Evolutionary conservation across 2,329 filamentous ascomycete genomes (phyloP).

Genomic region (Beauveria sp.): DNA sequence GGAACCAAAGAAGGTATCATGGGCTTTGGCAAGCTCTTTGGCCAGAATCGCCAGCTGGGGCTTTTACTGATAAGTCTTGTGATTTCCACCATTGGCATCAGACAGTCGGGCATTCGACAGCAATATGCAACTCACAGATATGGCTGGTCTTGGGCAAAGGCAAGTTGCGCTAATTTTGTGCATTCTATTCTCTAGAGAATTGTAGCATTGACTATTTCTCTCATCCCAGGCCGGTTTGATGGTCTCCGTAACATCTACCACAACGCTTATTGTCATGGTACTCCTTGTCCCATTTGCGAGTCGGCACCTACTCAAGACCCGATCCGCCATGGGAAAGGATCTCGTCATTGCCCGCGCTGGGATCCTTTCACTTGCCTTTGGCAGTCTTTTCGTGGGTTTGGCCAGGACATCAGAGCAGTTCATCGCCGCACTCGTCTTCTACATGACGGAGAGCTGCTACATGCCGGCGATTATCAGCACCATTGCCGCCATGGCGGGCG

Average conservation of each 20-base stretch:
- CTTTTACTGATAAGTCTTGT: constrained; percentile 3
- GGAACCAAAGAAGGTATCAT: neutral
- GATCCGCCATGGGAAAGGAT: constrained; percentile 6
- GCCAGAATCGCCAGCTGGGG: neutral
- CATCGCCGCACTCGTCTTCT: constrained; percentile 1
- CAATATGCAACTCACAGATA: constrained; percentile 10
- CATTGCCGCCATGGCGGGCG: constrained; percentile 4
- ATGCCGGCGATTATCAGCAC: constrained; percentile 4
- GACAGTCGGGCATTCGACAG: neutral
- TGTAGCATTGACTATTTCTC: too few relatives aligned
- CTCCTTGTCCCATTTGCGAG: neutral
- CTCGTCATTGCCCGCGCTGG: constrained; percentile 1
- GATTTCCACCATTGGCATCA: constrained; percentile 2
- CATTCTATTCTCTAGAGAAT: neutral
- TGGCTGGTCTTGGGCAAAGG: constrained; percentile 9
- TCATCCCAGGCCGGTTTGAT: neutral
- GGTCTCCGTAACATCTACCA: neutral
- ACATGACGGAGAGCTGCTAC: constrained; percentile 4
- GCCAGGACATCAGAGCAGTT: neutral
- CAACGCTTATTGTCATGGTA: neutral
- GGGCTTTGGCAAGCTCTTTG: constrained; percentile 2
- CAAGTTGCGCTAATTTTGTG: neutral
- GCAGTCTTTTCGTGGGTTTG: constrained; percentile 1
- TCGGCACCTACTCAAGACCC: neutral
- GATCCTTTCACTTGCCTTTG: neutral